Evolutionary conservation across 1,284 basidiomycete species (phyloP).

Genomic region (Pterulicium gracile): DNA sequence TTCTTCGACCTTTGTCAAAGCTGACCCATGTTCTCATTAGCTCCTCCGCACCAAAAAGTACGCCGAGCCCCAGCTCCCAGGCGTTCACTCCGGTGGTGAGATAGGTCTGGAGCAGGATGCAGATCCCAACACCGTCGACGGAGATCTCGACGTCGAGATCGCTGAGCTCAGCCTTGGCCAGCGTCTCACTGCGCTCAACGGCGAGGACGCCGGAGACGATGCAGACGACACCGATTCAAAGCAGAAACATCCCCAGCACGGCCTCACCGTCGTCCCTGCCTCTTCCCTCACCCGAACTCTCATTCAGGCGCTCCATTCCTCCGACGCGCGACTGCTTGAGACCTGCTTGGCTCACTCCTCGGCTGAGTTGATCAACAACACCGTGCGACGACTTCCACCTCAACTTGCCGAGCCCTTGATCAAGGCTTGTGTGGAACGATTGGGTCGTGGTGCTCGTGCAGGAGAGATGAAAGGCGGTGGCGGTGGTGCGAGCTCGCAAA

Average conservation of each 20-base stretch:
- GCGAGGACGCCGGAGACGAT: slow-evolving; percentile 30
- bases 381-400: slow-evolving; percentile 82
- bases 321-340: slow-evolving; percentile 82
- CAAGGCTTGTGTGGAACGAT: slow-evolving; percentile 80
- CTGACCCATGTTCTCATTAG: slow-evolving; percentile 4
- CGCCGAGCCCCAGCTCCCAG: slow-evolving; percentile 46
- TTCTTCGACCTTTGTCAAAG: slow-evolving; percentile 6
- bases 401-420: slow-evolving; percentile 84
- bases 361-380: slow-evolving; percentile 73
- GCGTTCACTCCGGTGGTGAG: slow-evolving; percentile 52
- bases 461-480: slow-evolving; percentile 73
- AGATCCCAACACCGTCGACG: slow-evolving; percentile 47
- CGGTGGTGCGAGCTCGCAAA: slow-evolving; percentile 75
- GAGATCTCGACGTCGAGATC: slow-evolving; percentile 70
- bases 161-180: slow-evolving; percentile 88
- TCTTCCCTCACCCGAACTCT: slow-evolving; percentile 90
- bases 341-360: slow-evolving; percentile 86
- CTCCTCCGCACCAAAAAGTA: slow-evolving; percentile 45
- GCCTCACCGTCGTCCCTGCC: slow-evolving; percentile 54
- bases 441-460: slow-evolving; percentile 70
- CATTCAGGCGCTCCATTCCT: slow-evolving; percentile 94
- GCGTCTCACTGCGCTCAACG: slow-evolving; percentile 64
- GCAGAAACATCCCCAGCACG: slow-evolving; percentile 24
- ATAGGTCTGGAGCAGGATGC: slow-evolving; percentile 47
- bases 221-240: slow-evolving; percentile 33